Evolutionary conservation across 768 basidiomycete genomes (phyloP), one percentile per base, ranked within the genome.

Genomic region (Boletellus emodensis): DNA sequence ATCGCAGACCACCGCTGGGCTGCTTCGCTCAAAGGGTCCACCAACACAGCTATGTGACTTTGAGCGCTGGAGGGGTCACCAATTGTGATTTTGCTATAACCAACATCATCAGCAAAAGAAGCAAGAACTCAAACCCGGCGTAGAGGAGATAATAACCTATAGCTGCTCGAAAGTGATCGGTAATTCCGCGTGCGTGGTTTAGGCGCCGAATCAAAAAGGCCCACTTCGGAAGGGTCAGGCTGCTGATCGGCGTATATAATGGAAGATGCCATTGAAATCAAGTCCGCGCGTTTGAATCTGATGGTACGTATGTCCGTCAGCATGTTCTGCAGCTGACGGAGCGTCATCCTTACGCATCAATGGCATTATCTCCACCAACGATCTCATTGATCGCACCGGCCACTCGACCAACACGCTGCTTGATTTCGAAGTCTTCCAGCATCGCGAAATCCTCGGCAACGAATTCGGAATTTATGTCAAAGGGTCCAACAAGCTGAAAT

Each of bases 1-100:
- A 97, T 61, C 49, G 85, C 80, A 1, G 90, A 81, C 87, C 92
- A 96, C 56, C 84, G 85, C 64, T 97, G 94, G 3, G 87, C 90
- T 6, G 75, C 70, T 62, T 91, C 88, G 43, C 87, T 91, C 26
- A 96, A 63, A 0, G 95, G 94, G 63, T 98, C 91, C 8, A 98
- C 52, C 6, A 97, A 65, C 10, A 87, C 77, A 3, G 79, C 82
- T 36, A 96, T 68, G 45, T 84, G 83, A 58, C 83, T 81, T 35
- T 87, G 58, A 0, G 94, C 86, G 1, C 79, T 82, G 2, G 75
- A 62, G 17, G 79, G 76, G 55, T 91, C 76, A 5, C 94, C 94
- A 35, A 82, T 71, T 32, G 78, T 66, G 61, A 94, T 86, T 14
- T 81, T 73, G 8, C 92, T 93, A 55, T 26, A 46, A 33, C 50